Percentiles rank a stretch among this genome's conserved stretches.
phyloP scores from a whole-genome alignment of 306 rosid genomes.

The Echinosophora koreensis region DNA sequence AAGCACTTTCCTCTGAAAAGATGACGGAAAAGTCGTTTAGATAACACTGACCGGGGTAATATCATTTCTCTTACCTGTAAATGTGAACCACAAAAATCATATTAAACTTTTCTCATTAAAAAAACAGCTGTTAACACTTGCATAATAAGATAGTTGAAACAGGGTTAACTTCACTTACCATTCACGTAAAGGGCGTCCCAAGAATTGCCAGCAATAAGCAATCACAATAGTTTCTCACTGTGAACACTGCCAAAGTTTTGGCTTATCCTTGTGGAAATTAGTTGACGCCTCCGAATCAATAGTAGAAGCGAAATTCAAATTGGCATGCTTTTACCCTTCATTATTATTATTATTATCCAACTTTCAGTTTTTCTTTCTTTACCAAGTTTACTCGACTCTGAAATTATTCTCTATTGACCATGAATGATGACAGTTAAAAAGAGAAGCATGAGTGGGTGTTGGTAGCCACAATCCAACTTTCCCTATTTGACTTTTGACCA shows the following conservation, averaged over 20 bases:
- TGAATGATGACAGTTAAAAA: constrained; percentile 49
- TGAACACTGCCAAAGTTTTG: constrained; percentile 38
- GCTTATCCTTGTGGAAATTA: constrained; percentile 44
- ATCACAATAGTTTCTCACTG: constrained; percentile 46
- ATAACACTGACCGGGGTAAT: background rate
- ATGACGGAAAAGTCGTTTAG: background rate
- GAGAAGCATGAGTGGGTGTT: constrained; percentile 54
- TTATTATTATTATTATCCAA: constrained; percentile 29
- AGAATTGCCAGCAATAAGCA: constrained; percentile 60
- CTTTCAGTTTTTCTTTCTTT: constrained; percentile 30
- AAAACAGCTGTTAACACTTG: constrained; percentile 55
- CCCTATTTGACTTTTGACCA: constrained; percentile 53
- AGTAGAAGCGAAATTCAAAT: constrained; percentile 39
- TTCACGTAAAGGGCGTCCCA: constrained; percentile 69
- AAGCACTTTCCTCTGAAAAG: no score
- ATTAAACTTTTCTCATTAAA: background rate
- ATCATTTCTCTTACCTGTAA: background rate
- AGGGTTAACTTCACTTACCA: constrained; percentile 75
- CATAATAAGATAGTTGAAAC: constrained; percentile 50
- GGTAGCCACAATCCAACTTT: constrained; percentile 49
- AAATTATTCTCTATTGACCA: constrained; percentile 49
- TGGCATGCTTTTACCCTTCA: constrained; percentile 46
- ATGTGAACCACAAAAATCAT: constrained; percentile 21
- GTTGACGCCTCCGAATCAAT: constrained; percentile 46
- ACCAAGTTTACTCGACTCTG: constrained; percentile 12